Percentiles rank a stretch among this genome's conserved stretches.
Conservation (phyloP, 257 asterid species). For the Primulina eburnea region DNA sequence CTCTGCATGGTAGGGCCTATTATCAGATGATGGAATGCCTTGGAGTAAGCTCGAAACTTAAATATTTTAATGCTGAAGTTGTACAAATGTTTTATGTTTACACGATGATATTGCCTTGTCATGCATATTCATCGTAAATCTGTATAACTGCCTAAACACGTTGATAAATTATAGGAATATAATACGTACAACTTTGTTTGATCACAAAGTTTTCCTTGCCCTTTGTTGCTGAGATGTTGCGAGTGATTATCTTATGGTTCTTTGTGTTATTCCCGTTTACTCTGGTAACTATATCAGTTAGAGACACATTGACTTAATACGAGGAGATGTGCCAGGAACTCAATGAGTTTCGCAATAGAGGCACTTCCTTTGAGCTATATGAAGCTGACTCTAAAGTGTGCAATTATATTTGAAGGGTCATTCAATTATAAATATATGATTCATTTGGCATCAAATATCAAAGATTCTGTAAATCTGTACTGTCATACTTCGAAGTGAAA, state of each 20-base stretch:
- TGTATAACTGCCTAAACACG: not conserved
- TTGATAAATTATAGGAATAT: not conserved
- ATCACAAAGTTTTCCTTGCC: not conserved
- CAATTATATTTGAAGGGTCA: conserved; percentile 5
- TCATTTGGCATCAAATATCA: not conserved
- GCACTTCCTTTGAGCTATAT: conserved; percentile 48
- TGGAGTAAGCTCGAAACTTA: conserved; percentile 59
- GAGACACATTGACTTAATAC: no score
- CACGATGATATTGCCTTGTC: not conserved
- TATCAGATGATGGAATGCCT: conserved; percentile 98
- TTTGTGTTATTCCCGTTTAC: not conserved
- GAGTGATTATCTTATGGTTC: not conserved
- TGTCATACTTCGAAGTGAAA: not conserved
- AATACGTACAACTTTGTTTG: not conserved
- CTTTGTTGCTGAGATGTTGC: conserved; percentile 1
- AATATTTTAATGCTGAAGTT: not conserved
- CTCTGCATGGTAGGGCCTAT: conserved; percentile 88
- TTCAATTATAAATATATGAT: no score
- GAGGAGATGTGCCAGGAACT: no score
- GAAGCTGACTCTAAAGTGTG: conserved; percentile 63
- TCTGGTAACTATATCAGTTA: not conserved
- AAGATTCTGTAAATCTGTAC: not conserved
- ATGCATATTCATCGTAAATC: not conserved
- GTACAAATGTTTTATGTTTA: not conserved
- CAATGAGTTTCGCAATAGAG: conserved; percentile 62